phyloP scores from a whole-genome alignment of 2,329 filamentous ascomycete species.

The Ophiocordyceps robertsii region DNA sequence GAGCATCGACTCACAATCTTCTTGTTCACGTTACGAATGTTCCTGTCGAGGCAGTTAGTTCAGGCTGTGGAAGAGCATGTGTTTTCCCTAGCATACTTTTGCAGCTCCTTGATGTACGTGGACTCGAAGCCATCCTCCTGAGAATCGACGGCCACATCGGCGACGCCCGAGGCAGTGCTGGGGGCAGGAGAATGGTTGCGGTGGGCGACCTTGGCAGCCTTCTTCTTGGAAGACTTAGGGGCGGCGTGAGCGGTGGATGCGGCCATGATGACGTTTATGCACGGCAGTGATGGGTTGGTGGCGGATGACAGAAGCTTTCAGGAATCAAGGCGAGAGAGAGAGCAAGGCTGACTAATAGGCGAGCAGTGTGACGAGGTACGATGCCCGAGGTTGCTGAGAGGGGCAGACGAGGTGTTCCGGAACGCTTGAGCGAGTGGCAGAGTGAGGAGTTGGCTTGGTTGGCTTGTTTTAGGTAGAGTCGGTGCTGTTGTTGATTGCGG shows the following conservation, averaged over 20 bases:
- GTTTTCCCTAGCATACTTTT: slow-evolving; percentile 52
- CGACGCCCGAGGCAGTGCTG: slow-evolving; percentile 28
- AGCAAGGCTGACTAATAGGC: neutral
- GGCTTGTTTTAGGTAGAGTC: no score
- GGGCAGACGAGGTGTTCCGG: no score
- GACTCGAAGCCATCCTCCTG: slow-evolving; percentile 54
- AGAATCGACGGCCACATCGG: slow-evolving; percentile 39
- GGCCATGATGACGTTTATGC: slow-evolving; percentile 34
- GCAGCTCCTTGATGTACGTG: slow-evolving; percentile 72
- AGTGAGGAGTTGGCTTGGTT: no score
- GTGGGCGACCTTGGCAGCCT: slow-evolving; percentile 36
- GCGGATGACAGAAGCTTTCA: neutral
- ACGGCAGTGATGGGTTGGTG: neutral
- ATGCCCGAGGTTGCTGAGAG: no score
- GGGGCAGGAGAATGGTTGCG: slow-evolving; percentile 43
- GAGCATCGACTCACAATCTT: slow-evolving; percentile 58
- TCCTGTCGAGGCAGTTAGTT: slow-evolving; percentile 37
- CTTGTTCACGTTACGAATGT: slow-evolving; percentile 84
- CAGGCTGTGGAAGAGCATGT: neutral
- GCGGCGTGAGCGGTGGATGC: slow-evolving; percentile 46
- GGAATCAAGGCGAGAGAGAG: neutral
- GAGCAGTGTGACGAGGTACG: neutral
- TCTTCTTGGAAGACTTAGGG: slow-evolving; percentile 58
- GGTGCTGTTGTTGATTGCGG: no score
- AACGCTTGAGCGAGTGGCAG: no score